Base-by-base conservation (phyloP, 2,329 filamentous ascomycete genomes). In the Tolypocladium album region DNA sequence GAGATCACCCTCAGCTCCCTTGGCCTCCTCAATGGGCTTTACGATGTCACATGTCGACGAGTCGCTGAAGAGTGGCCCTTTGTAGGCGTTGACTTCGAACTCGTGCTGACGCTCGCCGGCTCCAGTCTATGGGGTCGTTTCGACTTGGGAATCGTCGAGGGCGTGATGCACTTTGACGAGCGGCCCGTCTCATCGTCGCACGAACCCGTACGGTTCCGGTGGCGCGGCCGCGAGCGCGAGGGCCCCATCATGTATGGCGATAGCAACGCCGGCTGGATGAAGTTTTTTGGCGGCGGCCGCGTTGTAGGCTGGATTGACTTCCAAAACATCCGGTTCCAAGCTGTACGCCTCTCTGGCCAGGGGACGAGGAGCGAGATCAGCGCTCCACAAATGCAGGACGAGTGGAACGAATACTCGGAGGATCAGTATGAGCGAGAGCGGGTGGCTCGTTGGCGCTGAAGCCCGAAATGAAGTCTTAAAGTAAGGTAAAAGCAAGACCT, bases 101-200 rank as follows among this genome's bases (percentile, higher is more conserved):
- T 78, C 12, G 68, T 75, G 47, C 67, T 78, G 20, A 76, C 75
- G 2, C 70, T 78, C 1, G 69, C 68, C 20, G 73, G 74, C 15
- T 67, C 66, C 6, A 72, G 63, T 17, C 65, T 81, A 9, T 82
- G 80, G 79, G 78, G 75, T 0, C 66, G 63, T 1, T 82, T 82
- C 62, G 69, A 76, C 52, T 69, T 80, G 5, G 76, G 75, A 0
- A 59, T 74, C 9, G 69, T 78, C 43, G 61, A 69, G 45, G 77
- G 79, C 1, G 66, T 82, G 3, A 66, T 82, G n/a, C 69, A 70
- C 40, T 69, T 81, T 39, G 60, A 70, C 8, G 57, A 73, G 20
- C 71, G 72, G 3, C 76, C 75, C 0, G 68, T 62, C 59, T 39
- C 64, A 42, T 70, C 74, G 2, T 73, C 74, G 0, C 40, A 64